Conservation (phyloP, 106 monocot genomes). For the Phalaenopsis aphrodite region DNA sequence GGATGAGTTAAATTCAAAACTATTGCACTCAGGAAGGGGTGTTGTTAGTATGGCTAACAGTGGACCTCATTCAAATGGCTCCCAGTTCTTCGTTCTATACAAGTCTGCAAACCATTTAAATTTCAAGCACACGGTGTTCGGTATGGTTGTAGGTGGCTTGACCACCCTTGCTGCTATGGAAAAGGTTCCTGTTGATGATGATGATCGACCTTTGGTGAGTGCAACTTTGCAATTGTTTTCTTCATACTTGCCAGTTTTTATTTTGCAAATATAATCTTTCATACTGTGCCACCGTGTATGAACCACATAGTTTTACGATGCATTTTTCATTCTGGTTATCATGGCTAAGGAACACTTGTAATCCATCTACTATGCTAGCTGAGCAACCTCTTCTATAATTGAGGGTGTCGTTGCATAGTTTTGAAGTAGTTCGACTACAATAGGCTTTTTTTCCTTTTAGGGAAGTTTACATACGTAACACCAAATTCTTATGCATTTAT, state of each 20-base stretch:
- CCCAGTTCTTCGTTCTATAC: conserved; percentile 95
- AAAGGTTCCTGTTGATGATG: conserved; percentile 92
- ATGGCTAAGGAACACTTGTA: neutral
- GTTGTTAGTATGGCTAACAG: conserved; percentile 99
- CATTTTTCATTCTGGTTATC: neutral
- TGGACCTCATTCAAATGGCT: conserved; percentile 93
- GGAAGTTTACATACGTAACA: no score
- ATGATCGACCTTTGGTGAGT: conserved; percentile 93
- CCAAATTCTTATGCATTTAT: no score
- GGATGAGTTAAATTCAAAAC: conserved; percentile 93
- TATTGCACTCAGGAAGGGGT: conserved; percentile 83
- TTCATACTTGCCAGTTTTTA: neutral
- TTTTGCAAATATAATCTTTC: neutral
- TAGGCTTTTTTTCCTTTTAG: neutral
- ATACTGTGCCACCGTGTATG: neutral
- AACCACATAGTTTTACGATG: neutral
- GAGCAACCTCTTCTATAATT: neutral
- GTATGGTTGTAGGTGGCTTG: conserved; percentile 85
- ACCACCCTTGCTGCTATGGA: conserved; percentile 93
- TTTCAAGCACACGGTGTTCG: conserved; percentile 96
- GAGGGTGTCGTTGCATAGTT: neutral
- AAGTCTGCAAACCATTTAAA: conserved; percentile 91
- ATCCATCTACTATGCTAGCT: neutral
- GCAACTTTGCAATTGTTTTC: neutral
- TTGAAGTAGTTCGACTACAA: neutral